Percentiles rank a stretch among this genome's conserved stretches.
Conservation (phyloP, 306 rosid species). For the Crataegus laevigata region DNA sequence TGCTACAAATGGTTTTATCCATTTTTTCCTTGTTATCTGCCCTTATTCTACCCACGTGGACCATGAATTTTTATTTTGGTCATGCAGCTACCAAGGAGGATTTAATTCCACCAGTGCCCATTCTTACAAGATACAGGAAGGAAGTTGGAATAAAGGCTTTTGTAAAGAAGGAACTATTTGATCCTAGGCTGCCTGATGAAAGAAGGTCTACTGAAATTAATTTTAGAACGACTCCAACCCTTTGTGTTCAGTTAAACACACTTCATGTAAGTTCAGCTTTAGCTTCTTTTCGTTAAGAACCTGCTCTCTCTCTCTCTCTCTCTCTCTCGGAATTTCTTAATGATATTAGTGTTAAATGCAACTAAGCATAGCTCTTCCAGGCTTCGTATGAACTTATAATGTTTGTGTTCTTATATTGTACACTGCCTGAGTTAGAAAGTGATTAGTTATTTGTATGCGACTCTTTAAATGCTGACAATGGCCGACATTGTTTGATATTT, state of each 20-base stretch:
- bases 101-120: constrained; percentile 80
- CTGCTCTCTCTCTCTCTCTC: not conserved
- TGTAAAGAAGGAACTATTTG: constrained; percentile 93
- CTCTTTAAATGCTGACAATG: not conserved
- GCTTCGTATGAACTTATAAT: not conserved
- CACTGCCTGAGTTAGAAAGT: not conserved
- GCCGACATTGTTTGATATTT: not conserved
- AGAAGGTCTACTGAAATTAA: constrained; percentile 62
- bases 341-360: not conserved
- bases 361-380: not conserved
- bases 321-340: not conserved
- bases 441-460: not conserved
- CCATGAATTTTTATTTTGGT: constrained; percentile 22
- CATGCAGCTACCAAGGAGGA: constrained; percentile 85
- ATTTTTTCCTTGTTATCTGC: not conserved
- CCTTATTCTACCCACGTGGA: not conserved
- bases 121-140: constrained; percentile 82
- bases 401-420: not conserved
- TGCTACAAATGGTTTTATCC: not conserved
- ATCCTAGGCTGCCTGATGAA: constrained; percentile 75
- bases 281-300: not conserved
- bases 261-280: constrained; percentile 65
- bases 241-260: constrained; percentile 90
- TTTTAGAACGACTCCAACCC: constrained; percentile 66
- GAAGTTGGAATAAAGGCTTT: constrained; percentile 97